phyloP scores from a whole-genome alignment of 2,329 filamentous ascomycete genomes.

The Sclerotinia sclerotiorum region DNA sequence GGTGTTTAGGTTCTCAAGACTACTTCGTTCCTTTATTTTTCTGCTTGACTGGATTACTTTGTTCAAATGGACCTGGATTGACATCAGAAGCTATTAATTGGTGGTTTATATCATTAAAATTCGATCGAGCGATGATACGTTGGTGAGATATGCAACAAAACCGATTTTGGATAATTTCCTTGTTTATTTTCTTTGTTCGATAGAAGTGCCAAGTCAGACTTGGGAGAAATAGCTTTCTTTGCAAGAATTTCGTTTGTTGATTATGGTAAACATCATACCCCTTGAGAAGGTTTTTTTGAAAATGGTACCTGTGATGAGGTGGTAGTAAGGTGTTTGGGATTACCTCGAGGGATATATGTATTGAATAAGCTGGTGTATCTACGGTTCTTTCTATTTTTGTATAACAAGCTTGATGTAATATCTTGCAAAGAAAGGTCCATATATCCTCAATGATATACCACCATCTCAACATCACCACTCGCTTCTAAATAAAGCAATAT shows the following conservation, averaged over 20 bases:
- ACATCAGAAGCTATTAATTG: not conserved
- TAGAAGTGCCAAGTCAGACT: not conserved
- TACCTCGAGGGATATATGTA: too few relatives aligned
- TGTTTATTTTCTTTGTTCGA: not conserved
- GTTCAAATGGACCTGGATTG: not conserved
- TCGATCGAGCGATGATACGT: not conserved
- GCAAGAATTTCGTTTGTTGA: not conserved
- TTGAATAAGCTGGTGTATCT: too few relatives aligned
- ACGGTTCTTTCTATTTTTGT: not conserved
- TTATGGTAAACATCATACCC: not conserved
- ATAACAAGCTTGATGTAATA: not conserved
- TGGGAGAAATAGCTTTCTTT: not conserved
- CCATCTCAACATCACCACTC: not conserved
- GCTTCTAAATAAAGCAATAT: constrained; percentile 16
- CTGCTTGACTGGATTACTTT: too few relatives aligned
- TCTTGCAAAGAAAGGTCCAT: not conserved
- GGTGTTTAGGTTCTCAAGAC: too few relatives aligned
- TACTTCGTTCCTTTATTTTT: too few relatives aligned
- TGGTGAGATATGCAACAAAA: constrained; percentile 1
- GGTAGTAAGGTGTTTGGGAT: not conserved
- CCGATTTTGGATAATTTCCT: not conserved
- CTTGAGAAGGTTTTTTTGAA: too few relatives aligned
- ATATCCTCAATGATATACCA: not conserved
- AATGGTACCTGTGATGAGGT: not conserved
- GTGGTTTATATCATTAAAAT: not conserved